Evolutionary conservation across 257 asterid genomes (phyloP).

Genomic region (Dorcoceras hygrometricum): DNA sequence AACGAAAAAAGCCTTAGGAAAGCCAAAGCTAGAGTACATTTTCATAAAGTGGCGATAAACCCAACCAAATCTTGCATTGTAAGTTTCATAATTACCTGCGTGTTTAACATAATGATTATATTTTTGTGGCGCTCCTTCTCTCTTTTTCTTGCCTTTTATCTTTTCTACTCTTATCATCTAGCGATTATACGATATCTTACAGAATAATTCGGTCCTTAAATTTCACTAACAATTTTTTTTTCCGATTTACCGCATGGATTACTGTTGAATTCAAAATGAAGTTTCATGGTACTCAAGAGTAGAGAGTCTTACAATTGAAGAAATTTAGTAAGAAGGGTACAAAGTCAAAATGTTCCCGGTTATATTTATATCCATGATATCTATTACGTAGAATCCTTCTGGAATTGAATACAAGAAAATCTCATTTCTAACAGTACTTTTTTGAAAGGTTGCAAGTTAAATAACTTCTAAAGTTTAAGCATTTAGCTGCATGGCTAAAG

Average conservation of each 20-base stretch:
- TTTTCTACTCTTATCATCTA: neutral
- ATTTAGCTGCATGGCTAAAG: neutral
- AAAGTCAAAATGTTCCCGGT: no score
- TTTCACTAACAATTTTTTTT: neutral
- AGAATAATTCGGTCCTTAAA: neutral
- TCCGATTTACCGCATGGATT: no score
- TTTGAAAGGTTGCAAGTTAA: no score
- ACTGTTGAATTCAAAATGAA: no score
- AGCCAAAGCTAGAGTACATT: no score
- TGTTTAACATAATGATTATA: conserved; percentile 11
- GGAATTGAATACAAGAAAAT: neutral
- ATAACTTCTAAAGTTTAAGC: neutral
- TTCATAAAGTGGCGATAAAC: neutral
- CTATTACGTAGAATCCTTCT: no score
- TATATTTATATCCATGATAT: no score
- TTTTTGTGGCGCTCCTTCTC: neutral
- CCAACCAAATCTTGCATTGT: conserved; percentile 11
- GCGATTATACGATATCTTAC: neutral
- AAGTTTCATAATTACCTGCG: conserved; percentile 15
- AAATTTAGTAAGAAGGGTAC: no score
- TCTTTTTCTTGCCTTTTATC: neutral
- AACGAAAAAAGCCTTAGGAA: no score
- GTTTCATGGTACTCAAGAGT: no score
- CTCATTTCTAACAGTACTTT: neutral
- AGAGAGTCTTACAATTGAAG: no score